Percentiles rank a stretch among this genome's conserved stretches.
phyloP scores from a whole-genome alignment of 164 flowering plant genomes.

The Magnolia sinica region DNA sequence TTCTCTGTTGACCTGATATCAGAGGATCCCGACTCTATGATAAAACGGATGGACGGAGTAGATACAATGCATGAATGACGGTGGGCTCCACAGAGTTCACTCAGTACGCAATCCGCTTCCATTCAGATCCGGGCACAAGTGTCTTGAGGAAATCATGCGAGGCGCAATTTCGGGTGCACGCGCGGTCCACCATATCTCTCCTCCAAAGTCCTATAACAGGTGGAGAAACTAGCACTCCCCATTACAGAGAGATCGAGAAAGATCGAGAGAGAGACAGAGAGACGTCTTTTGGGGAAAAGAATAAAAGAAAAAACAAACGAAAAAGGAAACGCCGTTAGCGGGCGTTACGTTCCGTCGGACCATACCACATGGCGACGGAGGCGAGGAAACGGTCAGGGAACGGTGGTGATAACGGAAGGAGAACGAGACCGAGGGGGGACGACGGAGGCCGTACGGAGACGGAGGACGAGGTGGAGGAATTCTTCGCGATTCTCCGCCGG shows the following conservation, averaged over 20 bases:
- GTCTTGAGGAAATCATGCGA: too few species aligned
- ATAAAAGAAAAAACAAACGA: not conserved
- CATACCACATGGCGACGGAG: conserved; percentile 7
- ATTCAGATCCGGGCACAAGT: too few species aligned
- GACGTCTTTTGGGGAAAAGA: not conserved
- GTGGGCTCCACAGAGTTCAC: too few species aligned
- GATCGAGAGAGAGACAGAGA: not conserved
- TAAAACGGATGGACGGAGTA: too few species aligned
- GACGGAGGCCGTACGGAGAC: conserved; percentile 3
- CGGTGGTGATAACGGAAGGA: conserved; percentile 10
- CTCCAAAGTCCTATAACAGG: not conserved
- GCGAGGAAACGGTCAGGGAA: conserved; percentile 12
- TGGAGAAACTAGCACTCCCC: not conserved
- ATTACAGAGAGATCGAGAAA: not conserved
- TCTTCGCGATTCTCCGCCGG: conserved; percentile 39
- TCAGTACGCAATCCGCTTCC: too few species aligned
- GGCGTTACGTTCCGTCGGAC: not conserved
- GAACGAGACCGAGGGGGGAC: not conserved
- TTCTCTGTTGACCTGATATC: too few species aligned
- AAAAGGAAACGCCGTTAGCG: not conserved
- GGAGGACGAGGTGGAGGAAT: conserved; percentile 50
- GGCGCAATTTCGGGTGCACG: not conserved
- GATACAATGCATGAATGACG: too few species aligned
- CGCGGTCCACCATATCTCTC: not conserved
- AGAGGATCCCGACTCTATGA: too few species aligned